Evolutionary conservation across 2,329 filamentous ascomycete genomes (phyloP).

Genomic region (Aspergillus felis): DNA sequence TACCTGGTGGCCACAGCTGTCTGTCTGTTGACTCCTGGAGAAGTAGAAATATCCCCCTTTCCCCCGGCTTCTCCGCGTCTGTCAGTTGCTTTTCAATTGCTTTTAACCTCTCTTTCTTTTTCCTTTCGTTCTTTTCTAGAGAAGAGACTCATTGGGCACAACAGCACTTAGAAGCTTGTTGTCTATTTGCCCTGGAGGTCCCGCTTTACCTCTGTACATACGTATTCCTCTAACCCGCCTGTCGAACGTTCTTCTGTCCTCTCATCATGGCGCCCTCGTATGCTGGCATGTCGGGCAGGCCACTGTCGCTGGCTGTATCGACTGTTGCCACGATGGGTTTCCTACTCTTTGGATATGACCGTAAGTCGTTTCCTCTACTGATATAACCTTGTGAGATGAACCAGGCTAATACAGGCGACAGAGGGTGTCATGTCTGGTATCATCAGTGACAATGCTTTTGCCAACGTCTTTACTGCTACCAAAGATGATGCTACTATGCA

Average conservation of each 20-base stretch:
- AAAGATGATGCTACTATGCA: constrained; percentile 38
- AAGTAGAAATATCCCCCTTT: constrained; percentile 27
- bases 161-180: background rate
- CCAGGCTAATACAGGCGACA: constrained; percentile 5
- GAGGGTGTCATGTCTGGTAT: constrained; percentile 41
- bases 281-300: constrained; percentile 57
- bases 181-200: background rate
- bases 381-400: background rate
- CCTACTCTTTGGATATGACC: constrained; percentile 58
- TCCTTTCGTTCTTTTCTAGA: constrained; percentile 1
- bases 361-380: constrained; percentile 23
- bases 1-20: constrained; percentile 18
- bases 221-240: background rate
- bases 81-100: constrained; percentile 13
- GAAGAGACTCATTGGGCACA: background rate
- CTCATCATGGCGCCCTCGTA: constrained; percentile 50
- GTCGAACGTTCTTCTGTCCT: background rate
- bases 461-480: constrained; percentile 32
- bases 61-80: constrained; percentile 15
- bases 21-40: constrained; percentile 15
- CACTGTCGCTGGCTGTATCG: constrained; percentile 55
- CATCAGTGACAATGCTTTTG: constrained; percentile 31
- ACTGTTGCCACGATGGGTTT: constrained; percentile 63
- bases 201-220: background rate
- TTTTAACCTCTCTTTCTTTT: constrained; percentile 6